Percentiles rank a stretch among this genome's conserved stretches.
Evolutionary conservation across 2,329 filamentous ascomycete genomes (phyloP).

Genomic region (Aspergillus neoniger): DNA sequence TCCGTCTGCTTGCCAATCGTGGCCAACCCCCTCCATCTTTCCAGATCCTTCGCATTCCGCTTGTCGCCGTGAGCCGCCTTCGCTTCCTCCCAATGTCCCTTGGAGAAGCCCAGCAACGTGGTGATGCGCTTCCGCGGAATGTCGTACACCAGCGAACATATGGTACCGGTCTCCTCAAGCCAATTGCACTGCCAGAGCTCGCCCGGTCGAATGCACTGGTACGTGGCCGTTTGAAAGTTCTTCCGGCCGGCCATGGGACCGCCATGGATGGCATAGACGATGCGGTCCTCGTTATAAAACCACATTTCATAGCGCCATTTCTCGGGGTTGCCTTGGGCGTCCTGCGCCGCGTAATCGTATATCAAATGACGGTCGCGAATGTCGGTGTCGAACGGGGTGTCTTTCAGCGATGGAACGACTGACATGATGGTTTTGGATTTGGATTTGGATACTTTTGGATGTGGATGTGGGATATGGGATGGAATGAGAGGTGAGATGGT

Average conservation of each 20-base stretch:
- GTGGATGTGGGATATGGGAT: no score
- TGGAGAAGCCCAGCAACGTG: slow-evolving; percentile 57
- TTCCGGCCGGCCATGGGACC: slow-evolving; percentile 59
- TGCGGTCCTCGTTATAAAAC: slow-evolving; percentile 58
- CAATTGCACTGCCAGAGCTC: slow-evolving; percentile 64
- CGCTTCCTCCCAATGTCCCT: slow-evolving; percentile 58
- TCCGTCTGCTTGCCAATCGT: slow-evolving; percentile 54
- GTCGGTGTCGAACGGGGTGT: slow-evolving; percentile 51
- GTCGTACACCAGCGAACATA: slow-evolving; percentile 59
- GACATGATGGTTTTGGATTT: slow-evolving; percentile 20
- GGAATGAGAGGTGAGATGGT: no score
- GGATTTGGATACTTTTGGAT: background rate
- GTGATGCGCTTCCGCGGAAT: slow-evolving; percentile 53
- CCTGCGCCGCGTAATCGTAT: slow-evolving; percentile 58
- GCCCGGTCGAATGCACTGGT: slow-evolving; percentile 59
- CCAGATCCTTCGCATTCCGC: slow-evolving; percentile 53
- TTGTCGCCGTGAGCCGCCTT: slow-evolving; percentile 59
- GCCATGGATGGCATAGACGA: slow-evolving; percentile 62
- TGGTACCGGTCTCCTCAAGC: slow-evolving; percentile 62
- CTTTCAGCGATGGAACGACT: slow-evolving; percentile 20
- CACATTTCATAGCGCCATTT: slow-evolving; percentile 65
- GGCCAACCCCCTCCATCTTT: slow-evolving; percentile 56
- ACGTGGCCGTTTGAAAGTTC: slow-evolving; percentile 58
- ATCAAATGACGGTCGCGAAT: slow-evolving; percentile 57
- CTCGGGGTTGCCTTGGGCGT: slow-evolving; percentile 52